These are phyloP conservation scores for Hypomyces perniciosus DNA, from an alignment of 2,329 filamentous ascomycete species.

Conservation along the genomic window DNA sequence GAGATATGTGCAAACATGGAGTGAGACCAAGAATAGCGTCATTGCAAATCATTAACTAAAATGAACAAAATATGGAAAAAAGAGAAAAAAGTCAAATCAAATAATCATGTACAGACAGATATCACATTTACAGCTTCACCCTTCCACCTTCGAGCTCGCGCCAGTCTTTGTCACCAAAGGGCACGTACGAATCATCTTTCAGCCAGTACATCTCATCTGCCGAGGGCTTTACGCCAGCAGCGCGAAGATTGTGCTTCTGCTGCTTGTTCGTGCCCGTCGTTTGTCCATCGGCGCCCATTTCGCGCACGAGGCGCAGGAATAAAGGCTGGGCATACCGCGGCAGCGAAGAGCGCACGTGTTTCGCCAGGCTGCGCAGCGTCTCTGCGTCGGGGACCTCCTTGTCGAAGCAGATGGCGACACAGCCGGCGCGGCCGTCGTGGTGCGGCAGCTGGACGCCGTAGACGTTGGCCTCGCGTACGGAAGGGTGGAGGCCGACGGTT, in stretches of 20 bases:
- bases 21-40: too few relatives aligned
- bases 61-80: neutral
- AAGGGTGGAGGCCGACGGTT: constrained; percentile 59
- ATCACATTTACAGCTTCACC: constrained; percentile 55
- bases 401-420: constrained; percentile 62
- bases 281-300: constrained; percentile 49
- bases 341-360: constrained; percentile 50
- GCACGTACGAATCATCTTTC: constrained; percentile 57
- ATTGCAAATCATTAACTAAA: neutral
- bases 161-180: constrained; percentile 65
- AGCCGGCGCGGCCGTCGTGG: constrained; percentile 80
- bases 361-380: constrained; percentile 53
- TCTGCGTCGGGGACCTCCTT: constrained; percentile 32
- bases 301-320: constrained; percentile 63
- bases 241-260: constrained; percentile 69
- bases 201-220: constrained; percentile 56
- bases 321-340: constrained; percentile 72
- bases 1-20: too few relatives aligned
- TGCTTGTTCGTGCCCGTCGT: constrained; percentile 85
- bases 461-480: constrained; percentile 73
- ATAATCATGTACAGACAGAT: neutral
- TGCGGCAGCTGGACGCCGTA: constrained; percentile 75
- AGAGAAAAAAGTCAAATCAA: neutral
- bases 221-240: constrained; percentile 64
- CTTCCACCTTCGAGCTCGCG: constrained; percentile 56